Base-by-base conservation (phyloP, 1,284 basidiomycete species). In the Cutaneotrichosporon cavernicola region DNA sequence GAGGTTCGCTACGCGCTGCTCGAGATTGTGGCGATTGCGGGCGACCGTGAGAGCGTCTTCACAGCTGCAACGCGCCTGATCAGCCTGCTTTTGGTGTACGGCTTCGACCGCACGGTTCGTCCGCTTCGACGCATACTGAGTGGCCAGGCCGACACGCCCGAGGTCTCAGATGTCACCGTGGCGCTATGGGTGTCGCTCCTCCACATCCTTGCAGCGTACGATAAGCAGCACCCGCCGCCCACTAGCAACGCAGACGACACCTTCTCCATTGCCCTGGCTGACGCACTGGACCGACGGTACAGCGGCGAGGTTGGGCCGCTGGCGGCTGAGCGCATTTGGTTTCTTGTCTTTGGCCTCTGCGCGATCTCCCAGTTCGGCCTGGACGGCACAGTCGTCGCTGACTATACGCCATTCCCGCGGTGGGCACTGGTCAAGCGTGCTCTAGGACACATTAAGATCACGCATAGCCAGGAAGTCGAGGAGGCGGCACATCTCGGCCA, bases 131-230 rank as follows among this genome's bases (percentile, higher is more conserved):
- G 58, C 68, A 79, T 74, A 58, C 66, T 76, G 60, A 68, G 72
- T 1, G 72, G 73, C 40, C 72, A 81, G 55, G 77, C 80, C 6
- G 76, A 77, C 2, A 72, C 77, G 46, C 70, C 73, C 0, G 70
- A 75, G 51, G 74, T 85, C 22, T 77, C 81, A 49, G 82, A 84
- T 76, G 81, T 81, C 30, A 80, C 84, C 0, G 84, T 87, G 0
- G 88, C 91, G 69, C 73, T 90, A 11, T 97, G 93, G 94, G 83
- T 94, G 46, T 86, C 85, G 50, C 71, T 92, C 18, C 83, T 92
- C 40, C 88, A 92, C 71, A 70, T 88, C 47, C 56, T 76, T 6
- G 57, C 64, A 7, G 70, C 50, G 30, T 71, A 66, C 67, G 66
- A 60, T 64, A 38, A 31, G 21, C 36, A 38, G 13, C 40, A 47